Evolutionary conservation across 805 yeast genomes (phyloP).

Genomic region (Suhomyces tanzawaensis): DNA sequence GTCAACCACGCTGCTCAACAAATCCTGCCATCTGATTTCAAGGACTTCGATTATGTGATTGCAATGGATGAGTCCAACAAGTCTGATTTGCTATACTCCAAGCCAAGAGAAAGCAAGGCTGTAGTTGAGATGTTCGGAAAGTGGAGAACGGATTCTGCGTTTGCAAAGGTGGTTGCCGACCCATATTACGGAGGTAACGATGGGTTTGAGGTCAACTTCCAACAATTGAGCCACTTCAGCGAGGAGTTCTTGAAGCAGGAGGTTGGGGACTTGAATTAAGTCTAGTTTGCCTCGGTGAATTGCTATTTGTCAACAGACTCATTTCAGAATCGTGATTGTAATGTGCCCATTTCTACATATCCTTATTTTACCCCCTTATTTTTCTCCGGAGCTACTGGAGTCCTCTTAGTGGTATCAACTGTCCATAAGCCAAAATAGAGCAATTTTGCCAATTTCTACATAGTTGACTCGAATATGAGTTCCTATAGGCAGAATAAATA

Average conservation of each 20-base stretch:
- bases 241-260: conserved; percentile 63
- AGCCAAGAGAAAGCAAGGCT: conserved; percentile 51
- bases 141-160: conserved; percentile 57
- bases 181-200: conserved; percentile 88
- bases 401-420: too few species aligned
- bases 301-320: too few species aligned
- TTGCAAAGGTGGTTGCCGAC: conserved; percentile 67
- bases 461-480: too few species aligned
- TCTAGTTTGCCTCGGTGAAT: too few species aligned
- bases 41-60: conserved; percentile 62
- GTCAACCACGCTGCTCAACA: conserved; percentile 76
- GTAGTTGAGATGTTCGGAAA: conserved; percentile 71
- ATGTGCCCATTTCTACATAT: too few species aligned
- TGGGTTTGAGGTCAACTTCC: conserved; percentile 79
- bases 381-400: too few species aligned
- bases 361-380: too few species aligned
- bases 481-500: too few species aligned
- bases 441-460: too few species aligned
- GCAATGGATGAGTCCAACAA: conserved; percentile 70
- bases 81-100: conserved; percentile 46
- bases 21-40: conserved; percentile 49
- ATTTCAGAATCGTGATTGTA: too few species aligned
- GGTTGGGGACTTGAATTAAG: too few species aligned
- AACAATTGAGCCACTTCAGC: conserved; percentile 73
- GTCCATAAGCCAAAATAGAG: too few species aligned